Evolutionary conservation across 2,329 filamentous ascomycete species (phyloP).

Genomic region (Hymenoscyphus occultus): DNA sequence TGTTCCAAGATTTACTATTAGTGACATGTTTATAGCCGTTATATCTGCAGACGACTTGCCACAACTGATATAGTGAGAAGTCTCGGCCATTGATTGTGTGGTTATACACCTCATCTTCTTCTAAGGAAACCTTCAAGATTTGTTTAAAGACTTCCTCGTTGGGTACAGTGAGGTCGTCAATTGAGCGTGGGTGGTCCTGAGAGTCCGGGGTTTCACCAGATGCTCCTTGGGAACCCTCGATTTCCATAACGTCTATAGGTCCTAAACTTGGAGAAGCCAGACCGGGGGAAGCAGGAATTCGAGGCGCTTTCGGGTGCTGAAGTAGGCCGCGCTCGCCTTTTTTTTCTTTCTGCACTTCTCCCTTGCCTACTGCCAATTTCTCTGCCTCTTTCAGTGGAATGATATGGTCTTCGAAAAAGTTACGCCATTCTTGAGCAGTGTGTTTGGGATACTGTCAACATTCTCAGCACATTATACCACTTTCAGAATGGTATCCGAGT

Average conservation of each 20-base stretch:
- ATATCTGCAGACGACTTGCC: conserved; percentile 30
- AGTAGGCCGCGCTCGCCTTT: not conserved
- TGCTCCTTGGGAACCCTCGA: conserved; percentile 17
- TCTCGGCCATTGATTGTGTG: conserved; percentile 27
- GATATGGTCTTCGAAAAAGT: conserved; percentile 30
- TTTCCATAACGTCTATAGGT: conserved; percentile 9
- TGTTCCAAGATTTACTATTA: conserved; percentile 25
- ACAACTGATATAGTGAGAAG: conserved; percentile 32
- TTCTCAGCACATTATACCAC: conserved; percentile 10
- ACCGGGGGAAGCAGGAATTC: not conserved
- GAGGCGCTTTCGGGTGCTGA: not conserved
- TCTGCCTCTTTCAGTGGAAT: conserved; percentile 13
- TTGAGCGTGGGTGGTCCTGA: not conserved
- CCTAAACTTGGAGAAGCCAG: not conserved
- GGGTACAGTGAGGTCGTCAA: conserved; percentile 11
- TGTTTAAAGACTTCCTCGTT: conserved; percentile 24
- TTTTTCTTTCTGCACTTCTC: conserved; percentile 6
- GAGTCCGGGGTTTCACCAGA: conserved; percentile 13
- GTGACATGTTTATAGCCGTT: conserved; percentile 29
- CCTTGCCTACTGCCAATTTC: conserved; percentile 7
- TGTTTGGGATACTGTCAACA: conserved; percentile 29
- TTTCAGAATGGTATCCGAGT: not conserved
- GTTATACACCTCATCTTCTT: conserved; percentile 21
- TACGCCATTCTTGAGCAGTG: conserved; percentile 36
- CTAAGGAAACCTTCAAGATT: conserved; percentile 19